Evolutionary conservation across 177 flowering plant species (phyloP), one percentile per base, ranked within the genome.

Genomic region (Vitis hybrid): DNA sequence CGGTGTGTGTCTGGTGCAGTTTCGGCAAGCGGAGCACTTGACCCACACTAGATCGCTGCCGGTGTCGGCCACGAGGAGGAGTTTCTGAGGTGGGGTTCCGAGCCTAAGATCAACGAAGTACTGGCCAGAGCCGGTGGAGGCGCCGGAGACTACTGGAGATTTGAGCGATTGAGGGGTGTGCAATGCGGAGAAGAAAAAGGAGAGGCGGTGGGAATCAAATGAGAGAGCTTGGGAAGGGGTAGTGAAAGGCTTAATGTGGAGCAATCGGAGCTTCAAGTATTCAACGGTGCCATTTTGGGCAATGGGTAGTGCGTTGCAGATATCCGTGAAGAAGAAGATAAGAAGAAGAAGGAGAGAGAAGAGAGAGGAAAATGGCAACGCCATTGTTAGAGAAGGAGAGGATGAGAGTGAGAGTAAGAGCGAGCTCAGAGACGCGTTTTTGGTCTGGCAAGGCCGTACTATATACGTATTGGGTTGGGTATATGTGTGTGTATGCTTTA

Each of bases 1-100:
- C 6, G 81, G 76, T 3, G 71, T 2, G 64, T 78, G 87, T 33
- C 55, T 19, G 50, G 84, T 66, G 84, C 90, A 85, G 80, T 84
- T 75, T 3, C 74, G 72, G 79, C 92, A 89, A 58, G 94, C 86
- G 66, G 94, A 87, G 83, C 96, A 91, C 20, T 73, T 67, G 55
- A 86, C 84, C 97, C 97, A 92, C 67, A 87, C 78, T 56, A 92
- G 89, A 65, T 92, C 97, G 76, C 89, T 84, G 59, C 97, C 97
- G 62, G 94, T 91, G 68, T 91, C 96, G 24, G 89, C 89, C 14
- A 91, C 84, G 18, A 91, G 87, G 62, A 81, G 85, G 75, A 91
- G 81, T n/a, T 59, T 71, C 55, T 87, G 92, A 0, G 95, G 91
- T 1, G 98, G 98, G 33, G 91, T 75, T 14, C 97, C 97, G 58